Conservation (phyloP, 192 early-diverging fungal species). For the Borealophlyctis nickersoniae region DNA sequence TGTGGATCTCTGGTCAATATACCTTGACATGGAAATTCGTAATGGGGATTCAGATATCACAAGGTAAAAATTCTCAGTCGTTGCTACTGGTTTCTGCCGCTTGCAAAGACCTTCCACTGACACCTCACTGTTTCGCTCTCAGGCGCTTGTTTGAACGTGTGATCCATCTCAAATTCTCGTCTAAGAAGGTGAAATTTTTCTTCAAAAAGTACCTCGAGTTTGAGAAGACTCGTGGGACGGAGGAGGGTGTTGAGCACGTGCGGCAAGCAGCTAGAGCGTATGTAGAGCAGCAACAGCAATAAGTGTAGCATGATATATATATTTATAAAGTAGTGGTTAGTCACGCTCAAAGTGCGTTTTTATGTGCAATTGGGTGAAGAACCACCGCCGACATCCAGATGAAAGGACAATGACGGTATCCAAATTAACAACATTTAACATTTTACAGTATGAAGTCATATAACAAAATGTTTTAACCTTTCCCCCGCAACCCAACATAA, state of each 20-base stretch:
- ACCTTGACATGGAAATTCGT: slow-evolving; percentile 94
- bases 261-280: slow-evolving; percentile 84
- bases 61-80: slow-evolving; percentile 37
- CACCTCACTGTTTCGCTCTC: slow-evolving; percentile 2
- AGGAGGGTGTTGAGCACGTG: slow-evolving; percentile 78
- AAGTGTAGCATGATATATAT: no score
- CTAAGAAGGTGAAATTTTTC: slow-evolving; percentile 99
- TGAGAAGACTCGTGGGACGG: slow-evolving; percentile 83
- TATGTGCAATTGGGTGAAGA: no score
- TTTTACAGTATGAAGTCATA: no score
- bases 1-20: slow-evolving; percentile 94
- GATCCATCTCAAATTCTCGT: slow-evolving; percentile 83
- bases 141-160: slow-evolving; percentile 84
- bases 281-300: slow-evolving; percentile 60
- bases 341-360: no score
- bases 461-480: no score
- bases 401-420: no score
- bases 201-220: slow-evolving; percentile 98
- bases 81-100: no score
- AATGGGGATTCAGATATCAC: slow-evolving; percentile 64
- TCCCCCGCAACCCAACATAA: no score
- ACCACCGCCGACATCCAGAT: no score
- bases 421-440: no score
- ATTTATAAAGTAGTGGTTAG: no score
- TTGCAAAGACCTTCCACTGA: slow-evolving; percentile 1